Evolutionary conservation across 768 basidiomycete species (phyloP).

Genomic region (Mycena floridula): DNA sequence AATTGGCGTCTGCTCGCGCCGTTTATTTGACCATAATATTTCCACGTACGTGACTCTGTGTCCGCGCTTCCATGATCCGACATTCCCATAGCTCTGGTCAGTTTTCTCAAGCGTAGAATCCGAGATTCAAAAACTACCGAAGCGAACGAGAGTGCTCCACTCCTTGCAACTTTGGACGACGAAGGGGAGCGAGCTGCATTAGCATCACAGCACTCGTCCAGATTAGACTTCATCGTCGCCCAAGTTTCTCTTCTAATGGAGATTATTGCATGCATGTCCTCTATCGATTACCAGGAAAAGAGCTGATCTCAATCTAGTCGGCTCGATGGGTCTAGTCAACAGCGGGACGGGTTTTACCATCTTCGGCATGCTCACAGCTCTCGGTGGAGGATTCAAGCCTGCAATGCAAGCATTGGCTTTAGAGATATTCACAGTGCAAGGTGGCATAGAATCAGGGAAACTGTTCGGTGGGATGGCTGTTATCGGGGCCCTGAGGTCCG

Average conservation of each 20-base stretch:
- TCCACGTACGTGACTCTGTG: slow-evolving; percentile 51
- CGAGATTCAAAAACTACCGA: too few relatives aligned
- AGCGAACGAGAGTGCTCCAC: too few relatives aligned
- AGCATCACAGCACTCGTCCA: slow-evolving; percentile 13
- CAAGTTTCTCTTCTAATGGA: slow-evolving; percentile 58
- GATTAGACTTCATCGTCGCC: slow-evolving; percentile 68
- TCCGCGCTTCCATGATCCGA: too few relatives aligned
- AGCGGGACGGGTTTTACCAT: slow-evolving; percentile 45
- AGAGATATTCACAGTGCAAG: slow-evolving; percentile 48
- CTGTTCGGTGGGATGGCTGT: slow-evolving; percentile 81
- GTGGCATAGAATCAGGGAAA: slow-evolving; percentile 58
- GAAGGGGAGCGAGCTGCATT: too few relatives aligned
- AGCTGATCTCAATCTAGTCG: too few relatives aligned
- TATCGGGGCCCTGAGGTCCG: slow-evolving; percentile 58
- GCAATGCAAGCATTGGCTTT: slow-evolving; percentile 69
- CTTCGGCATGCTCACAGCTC: slow-evolving; percentile 43
- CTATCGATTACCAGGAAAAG: too few relatives aligned
- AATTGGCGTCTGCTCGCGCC: slow-evolving; percentile 47
- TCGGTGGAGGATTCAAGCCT: slow-evolving; percentile 60
- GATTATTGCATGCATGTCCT: slow-evolving; percentile 38
- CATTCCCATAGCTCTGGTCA: too few relatives aligned
- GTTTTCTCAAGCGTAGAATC: too few relatives aligned
- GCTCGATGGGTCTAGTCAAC: too few relatives aligned
- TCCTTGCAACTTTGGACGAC: too few relatives aligned
- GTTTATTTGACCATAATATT: slow-evolving; percentile 48